Base-by-base conservation (phyloP, 495 filamentous ascomycete genomes). In the Penicillium steckii region DNA sequence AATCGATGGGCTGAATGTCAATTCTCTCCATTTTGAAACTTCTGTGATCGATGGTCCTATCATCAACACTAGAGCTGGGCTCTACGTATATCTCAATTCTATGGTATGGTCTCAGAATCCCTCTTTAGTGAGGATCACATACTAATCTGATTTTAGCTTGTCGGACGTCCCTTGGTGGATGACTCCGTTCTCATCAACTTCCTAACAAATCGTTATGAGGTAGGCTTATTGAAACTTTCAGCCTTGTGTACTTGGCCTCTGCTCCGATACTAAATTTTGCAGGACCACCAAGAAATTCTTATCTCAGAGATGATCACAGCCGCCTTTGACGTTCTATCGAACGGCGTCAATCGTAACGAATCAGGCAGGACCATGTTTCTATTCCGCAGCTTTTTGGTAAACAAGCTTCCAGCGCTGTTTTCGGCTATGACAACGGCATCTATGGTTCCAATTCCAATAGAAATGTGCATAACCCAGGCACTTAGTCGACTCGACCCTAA, bases 21-120 rank as follows among this genome's bases (percentile, higher is more conserved):
- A 73, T 49, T 60, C 70, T 15, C 70, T 78, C 23, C 72, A 78
- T 45, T 76, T 78, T 32, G 63, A 85, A 61, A 59, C 74, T 69
- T 62, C 79, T 61, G 62, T 94, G 2, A 74, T 84, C 22, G 86
- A 91, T 56, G 68, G 86, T 4, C 85, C 87, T 1, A 71, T 78
- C 5, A 71, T 87, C 9, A 88, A 90, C 65, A 87, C 91, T n/a
- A 81, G 92, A 73, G 92, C 91, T 44, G 90, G 90, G 40, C 74
- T 97, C 56, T 97, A 92, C 67, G 78, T 97, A n/a, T 97, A 93
- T 65, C 74, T 98, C 25, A 91, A 90, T 66, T 84, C 91, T 41
- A 78, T 89, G 72, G 88, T 96, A 74, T 4, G 48, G 17, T 35
- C 17, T 17, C 10, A 15, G 23, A 64, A 79, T 66, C n/a, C 32